These are phyloP conservation scores for Pyrus hybrid DNA, from an alignment of 331 rosid species.

Conservation along the genomic window DNA sequence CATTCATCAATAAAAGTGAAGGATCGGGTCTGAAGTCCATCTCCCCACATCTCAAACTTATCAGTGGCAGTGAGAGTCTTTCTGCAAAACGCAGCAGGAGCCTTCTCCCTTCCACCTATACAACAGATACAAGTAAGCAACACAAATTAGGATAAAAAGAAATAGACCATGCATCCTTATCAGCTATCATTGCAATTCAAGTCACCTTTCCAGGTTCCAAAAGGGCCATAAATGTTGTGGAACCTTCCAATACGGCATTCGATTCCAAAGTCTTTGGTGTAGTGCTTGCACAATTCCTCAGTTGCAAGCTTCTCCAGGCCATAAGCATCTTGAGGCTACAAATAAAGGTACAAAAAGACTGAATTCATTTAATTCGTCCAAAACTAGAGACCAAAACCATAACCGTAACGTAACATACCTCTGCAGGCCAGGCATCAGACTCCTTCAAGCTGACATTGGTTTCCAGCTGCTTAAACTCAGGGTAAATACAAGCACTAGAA, in stretches of 20 bases:
- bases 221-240: constrained; percentile 96
- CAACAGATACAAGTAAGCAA: constrained; percentile 10
- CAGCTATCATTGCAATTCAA: constrained; percentile 3
- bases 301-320: constrained; percentile 99
- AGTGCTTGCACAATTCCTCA: constrained; percentile 96
- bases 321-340: constrained; percentile 99
- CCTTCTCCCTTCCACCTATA: constrained; percentile 97
- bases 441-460: constrained; percentile 98
- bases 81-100: constrained; percentile 97
- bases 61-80: constrained; percentile 68
- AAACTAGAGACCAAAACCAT: not conserved
- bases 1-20: constrained; percentile 99
- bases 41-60: constrained; percentile 99
- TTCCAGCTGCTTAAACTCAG: constrained; percentile 90
- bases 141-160: constrained; percentile 8
- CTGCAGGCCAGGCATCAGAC: constrained; percentile 99
- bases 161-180: not conserved
- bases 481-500: constrained; percentile 95
- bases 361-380: constrained; percentile 1
- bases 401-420: constrained; percentile 44
- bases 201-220: constrained; percentile 97
- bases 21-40: constrained; percentile 93
- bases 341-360: constrained; percentile 6
- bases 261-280: constrained; percentile 85
- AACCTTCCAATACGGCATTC: constrained; percentile 95